Evolutionary conservation across 2,329 filamentous ascomycete genomes (phyloP).

Genomic region (Gyromitra esculenta): DNA sequence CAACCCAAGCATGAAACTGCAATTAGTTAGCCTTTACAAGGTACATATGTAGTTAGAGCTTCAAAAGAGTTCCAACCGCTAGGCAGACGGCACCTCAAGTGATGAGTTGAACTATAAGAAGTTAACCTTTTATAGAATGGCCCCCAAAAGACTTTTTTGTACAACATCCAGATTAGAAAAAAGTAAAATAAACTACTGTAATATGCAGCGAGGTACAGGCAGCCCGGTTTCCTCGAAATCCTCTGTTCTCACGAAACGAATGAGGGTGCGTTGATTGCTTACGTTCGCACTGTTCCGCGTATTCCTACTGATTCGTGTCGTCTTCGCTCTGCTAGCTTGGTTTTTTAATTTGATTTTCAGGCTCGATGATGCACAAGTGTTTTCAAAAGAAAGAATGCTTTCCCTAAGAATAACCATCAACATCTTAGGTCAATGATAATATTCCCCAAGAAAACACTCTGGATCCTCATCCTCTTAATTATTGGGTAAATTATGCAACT

Average conservation of each 20-base stretch:
- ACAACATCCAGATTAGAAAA: background rate
- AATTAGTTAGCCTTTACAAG: background rate
- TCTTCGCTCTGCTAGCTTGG: background rate
- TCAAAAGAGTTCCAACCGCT: background rate
- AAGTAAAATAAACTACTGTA: background rate
- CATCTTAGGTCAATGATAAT: constrained; percentile 21
- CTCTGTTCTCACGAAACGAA: background rate
- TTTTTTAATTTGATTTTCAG: background rate
- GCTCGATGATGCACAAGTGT: background rate
- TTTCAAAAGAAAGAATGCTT: background rate
- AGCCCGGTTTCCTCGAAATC: background rate
- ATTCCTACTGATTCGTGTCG: background rate
- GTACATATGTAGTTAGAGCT: background rate
- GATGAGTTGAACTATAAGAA: background rate
- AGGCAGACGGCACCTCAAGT: background rate
- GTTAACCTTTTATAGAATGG: background rate
- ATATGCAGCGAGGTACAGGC: background rate
- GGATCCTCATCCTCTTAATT: background rate
- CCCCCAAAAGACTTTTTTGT: background rate
- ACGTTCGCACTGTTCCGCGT: background rate
- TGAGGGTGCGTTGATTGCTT: background rate
- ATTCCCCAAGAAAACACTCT: background rate
- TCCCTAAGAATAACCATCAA: background rate
- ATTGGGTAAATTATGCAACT: constrained; percentile 19
- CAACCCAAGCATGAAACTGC: background rate